Evolutionary conservation across 306 rosid genomes (phyloP), one percentile per base, ranked within the genome.

Genomic region (Casuarina equisetifolia): DNA sequence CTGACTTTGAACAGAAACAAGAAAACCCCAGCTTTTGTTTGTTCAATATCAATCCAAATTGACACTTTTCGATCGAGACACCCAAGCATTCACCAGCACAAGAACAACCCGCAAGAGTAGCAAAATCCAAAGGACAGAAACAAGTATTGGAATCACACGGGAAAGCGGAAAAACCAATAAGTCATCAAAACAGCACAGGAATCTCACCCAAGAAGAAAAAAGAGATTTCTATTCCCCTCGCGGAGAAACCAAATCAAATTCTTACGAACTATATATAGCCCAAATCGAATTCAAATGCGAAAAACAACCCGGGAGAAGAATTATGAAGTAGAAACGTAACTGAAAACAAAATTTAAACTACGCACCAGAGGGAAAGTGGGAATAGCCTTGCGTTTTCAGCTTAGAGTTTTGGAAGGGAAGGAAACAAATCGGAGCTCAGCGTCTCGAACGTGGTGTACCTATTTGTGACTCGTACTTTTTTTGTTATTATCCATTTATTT

Each of bases 41-140:
- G 50, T 73, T 64, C 42, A 36, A 63, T 25, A 40, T 51, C 40
- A 9, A 63, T 67, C 57, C 69, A 17, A 73, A 63, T 40, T 35
- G 46, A 50, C 0, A 19, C 54, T 40, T 71, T 69, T 71, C 52
- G 39, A 16, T 57, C 46, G 52, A 51, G 59, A 11, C 42, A 59
- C 48, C 10, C 73, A 25, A 54, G 19, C 2, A 0, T 39, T 71
- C 36, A 49, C 71, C 32, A 62, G 12, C 55, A 48, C 45, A 12
- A 17, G 12, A 17, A 32, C 44, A 44, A 46, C 11, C 25, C 70
- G 17, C 16, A 6, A 35, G 16, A 55, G 36, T 19, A 0, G 19
- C 32, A 55, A 32, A 55, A 55, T n/a, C 36, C 35, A 74, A 12
- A 32, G 54, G 7, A 57, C 57, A 58, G 39, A 5, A 8, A 43